Base-by-base conservation (phyloP, 2,329 filamentous ascomycete genomes). In the Colletotrichum chlorophyti region DNA sequence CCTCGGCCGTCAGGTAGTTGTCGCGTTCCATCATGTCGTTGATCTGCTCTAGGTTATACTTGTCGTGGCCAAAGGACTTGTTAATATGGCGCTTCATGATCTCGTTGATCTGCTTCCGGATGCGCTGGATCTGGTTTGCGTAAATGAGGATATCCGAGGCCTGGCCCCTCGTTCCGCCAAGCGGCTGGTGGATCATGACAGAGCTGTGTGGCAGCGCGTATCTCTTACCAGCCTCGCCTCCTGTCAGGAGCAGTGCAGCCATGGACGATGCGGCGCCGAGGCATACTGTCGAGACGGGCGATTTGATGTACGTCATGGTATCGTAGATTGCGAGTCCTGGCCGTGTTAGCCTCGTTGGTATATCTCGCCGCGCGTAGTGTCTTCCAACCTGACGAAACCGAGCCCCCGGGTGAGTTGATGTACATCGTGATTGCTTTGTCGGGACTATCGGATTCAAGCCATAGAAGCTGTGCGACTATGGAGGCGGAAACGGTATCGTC, bases 161-260 rank as follows among this genome's bases (percentile, higher is more conserved):
- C 65, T 85, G 86, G 1, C 86, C 86, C 58, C 81, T 76, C 4
- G 86, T 88, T 1, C 86, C 86, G 42, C 94, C 94, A 3, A 90
- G 87, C 1, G 96, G 95, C 72, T 99, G 95, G 76, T 99, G 95
- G 53, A 99, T 88, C 95, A 99, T 99, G 69, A 99, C 90, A 50
- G 91, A 90, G 66, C 89, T 91, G 73, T 99, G 93, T n/a, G 93
- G 93, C 29, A 99, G 83, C 52, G 91, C 93, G 73, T 88, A 97
- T 32, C 95, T 83, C 74, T 95, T 92, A 14, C 93, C 93, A 1
- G 90, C 82, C 58, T 91, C 86, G 17, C 96, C 95, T 42, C 94
- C 95, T 43, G 91, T 90, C 1, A 99, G 85, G 1, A 99, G 80
- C 21, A 99, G 81, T 1, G 90, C 92, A 6, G 93, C 95, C 95